These are phyloP conservation scores for Rhododendron molle DNA, from an alignment of 148 eudicot species.

Conservation along the genomic window DNA sequence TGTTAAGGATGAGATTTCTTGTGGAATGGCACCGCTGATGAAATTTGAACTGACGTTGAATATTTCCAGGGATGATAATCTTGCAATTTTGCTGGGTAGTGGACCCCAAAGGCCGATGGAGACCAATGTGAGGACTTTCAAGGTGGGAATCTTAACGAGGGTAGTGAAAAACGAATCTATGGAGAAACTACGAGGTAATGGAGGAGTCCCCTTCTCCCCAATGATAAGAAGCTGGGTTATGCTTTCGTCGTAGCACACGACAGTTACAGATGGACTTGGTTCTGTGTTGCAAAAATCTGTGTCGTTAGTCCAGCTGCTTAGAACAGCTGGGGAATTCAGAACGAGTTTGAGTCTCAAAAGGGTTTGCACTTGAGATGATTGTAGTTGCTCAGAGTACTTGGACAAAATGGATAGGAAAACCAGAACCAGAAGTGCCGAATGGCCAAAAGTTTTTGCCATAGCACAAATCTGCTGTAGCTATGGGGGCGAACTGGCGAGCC, in stretches of 20 bases:
- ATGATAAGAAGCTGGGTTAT: conserved; percentile 71
- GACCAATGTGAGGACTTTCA: conserved; percentile 83
- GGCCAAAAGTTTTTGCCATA: conserved; percentile 26
- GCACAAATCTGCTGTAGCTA: background rate
- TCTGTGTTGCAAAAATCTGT: conserved; percentile 65
- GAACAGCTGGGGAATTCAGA: conserved; percentile 47
- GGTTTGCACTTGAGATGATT: conserved; percentile 54
- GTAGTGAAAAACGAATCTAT: conserved; percentile 48
- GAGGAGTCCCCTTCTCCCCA: conserved; percentile 38
- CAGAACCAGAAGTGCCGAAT: conserved; percentile 20
- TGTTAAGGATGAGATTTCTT: conserved; percentile 39
- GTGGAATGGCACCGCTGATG: conserved; percentile 54
- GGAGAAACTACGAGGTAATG: conserved; percentile 60
- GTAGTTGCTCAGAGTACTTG: conserved; percentile 36
- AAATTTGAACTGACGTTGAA: conserved; percentile 76
- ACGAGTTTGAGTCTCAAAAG: conserved; percentile 55
- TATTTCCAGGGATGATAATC: conserved; percentile 64
- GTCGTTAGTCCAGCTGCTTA: conserved; percentile 52
- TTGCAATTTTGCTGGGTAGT: conserved; percentile 45
- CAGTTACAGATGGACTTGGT: conserved; percentile 49
- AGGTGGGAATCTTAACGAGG: conserved; percentile 54
- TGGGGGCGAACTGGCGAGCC: background rate
- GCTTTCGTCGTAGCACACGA: conserved; percentile 70
- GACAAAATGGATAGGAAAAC: conserved; percentile 23
- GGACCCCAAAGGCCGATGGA: conserved; percentile 78